These are phyloP conservation scores for Daedalea quercina DNA, from an alignment of 768 basidiomycete genomes.

Conservation along the genomic window DNA sequence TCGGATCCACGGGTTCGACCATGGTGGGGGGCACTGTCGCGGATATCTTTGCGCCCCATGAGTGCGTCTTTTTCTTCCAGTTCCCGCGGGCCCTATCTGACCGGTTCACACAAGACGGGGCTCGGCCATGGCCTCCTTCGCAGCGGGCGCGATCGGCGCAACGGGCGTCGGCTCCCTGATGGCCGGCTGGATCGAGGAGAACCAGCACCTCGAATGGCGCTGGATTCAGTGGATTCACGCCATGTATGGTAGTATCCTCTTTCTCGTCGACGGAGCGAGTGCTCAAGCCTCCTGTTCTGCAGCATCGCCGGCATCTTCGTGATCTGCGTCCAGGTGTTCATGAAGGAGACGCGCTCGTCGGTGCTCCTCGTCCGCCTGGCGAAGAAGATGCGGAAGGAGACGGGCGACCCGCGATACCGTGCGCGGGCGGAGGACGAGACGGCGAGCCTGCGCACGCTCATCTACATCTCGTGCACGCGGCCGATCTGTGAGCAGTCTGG, in stretches of 20 bases:
- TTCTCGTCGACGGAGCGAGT: neutral
- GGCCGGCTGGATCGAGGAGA: conserved; percentile 63
- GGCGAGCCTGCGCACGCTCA: conserved; percentile 45
- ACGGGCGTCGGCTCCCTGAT: conserved; percentile 58
- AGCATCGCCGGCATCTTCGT: conserved; percentile 50
- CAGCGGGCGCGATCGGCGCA: conserved; percentile 51
- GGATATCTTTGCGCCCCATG: conserved; percentile 58
- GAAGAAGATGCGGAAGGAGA: conserved; percentile 52
- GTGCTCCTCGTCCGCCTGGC: conserved; percentile 68
- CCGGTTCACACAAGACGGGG: conserved; percentile 50
- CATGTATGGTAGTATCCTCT: conserved; percentile 34
- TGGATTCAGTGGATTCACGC: conserved; percentile 83
- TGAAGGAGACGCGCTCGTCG: conserved; percentile 69
- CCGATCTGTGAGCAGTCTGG: conserved; percentile 51
- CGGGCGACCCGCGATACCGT: conserved; percentile 56
- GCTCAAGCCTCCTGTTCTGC: conserved; percentile 4
- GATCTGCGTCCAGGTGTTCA: conserved; percentile 41
- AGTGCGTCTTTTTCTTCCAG: conserved; percentile 33
- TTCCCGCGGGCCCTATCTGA: neutral
- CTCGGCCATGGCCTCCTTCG: conserved; percentile 71
- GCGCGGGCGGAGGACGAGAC: conserved; percentile 61
- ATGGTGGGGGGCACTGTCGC: conserved; percentile 74
- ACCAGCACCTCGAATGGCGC: conserved; percentile 55
- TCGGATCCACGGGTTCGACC: conserved; percentile 63
- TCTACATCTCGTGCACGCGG: conserved; percentile 64